Base-by-base conservation (phyloP, 257 asterid species). In the Jasminum sambac region DNA sequence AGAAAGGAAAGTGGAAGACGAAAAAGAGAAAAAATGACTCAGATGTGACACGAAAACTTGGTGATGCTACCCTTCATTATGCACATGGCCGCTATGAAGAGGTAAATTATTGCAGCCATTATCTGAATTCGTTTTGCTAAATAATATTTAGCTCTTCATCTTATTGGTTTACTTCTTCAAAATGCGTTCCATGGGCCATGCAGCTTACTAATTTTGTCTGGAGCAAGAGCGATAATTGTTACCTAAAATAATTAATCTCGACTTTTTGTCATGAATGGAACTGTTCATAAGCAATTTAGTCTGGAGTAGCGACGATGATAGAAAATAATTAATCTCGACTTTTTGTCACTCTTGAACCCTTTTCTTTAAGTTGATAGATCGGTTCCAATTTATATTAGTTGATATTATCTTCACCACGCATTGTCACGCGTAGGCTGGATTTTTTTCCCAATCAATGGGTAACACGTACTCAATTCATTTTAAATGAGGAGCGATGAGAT, bases 41-140 rank as follows among this genome's bases (percentile, higher is more conserved):
- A 46, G 94, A 88, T 68, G 82, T 87, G 74, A 77, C 85, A 41
- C 79, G 80, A 77, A 89, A 86, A 77, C 95, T 89, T 79, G 98
- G 96, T 67, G 92, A 88, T 63, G 96, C 96, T 37, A 88, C 91
- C 38, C 92, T 89, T 64, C 90, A 80, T 68, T 89, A 83, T 76
- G 91, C 92, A 38, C 81, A 77, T 61, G 90, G 90, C 43, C 85
- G 77, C 67, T 83, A 77, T 71, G 94, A 86, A 73, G 91, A 92
- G 90, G 98, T 91, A 84, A 63, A 30, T n/a, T 38, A 17, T 67
- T 67, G 60, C 41, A 14, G 23, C 46, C 55, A 8, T 67, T 68
- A 34, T 44, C 6, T 67, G 50, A 19, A 36, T 72, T 50, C 42
- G 34, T 39, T 65, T 77, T 44, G 0, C 60, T 50, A 17, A 19